Base-by-base conservation (phyloP, 75 land plant genomes). In the Sequoia sempervirens region DNA sequence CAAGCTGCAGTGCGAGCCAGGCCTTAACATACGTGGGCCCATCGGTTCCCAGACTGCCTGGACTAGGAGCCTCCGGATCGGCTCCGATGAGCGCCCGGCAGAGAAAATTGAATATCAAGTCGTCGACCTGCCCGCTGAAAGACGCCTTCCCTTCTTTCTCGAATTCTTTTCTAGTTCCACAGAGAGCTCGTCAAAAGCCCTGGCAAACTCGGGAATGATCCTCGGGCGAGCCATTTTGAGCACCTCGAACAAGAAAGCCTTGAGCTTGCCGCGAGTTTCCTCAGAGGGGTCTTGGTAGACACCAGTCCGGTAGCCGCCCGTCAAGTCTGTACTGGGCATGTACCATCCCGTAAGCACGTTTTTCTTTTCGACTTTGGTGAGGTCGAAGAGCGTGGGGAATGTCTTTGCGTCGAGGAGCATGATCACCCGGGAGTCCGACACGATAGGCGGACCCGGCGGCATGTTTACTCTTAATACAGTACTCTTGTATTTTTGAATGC, bases 331-430 rank as follows among this genome's bases (percentile, higher is more conserved):
- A 76, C 90, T 85, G 78, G 97, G 94, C 92, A 90, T 92, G 92
- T 80, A 95, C 9, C 89, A 87, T 13, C 96, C 97, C 28, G 92
- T 90, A 92, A 97, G 92, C 52, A 95, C 76, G 36, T 74, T 38
- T 2, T 4, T 14, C 88, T 96, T 96, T 68, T 93, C 95, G 32
- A 94, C 96, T 82, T 91, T 91, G 70, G 81, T 28, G 36, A 84
- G 64, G 89, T 95, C 98, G 85, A 95, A 96, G 53, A 96, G 92
- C 38, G 87, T 83, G n/a, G 96, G 98, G 84, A 96, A 96, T 85
- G 90, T 91, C 84, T 87, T 88, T 84, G 88, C 93, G 89, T 96
- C 98, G 43, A 95, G 92, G 38, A 96, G 85, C 76, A 86, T 89
- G 64, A 96, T 75, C 69, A 95, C 98, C 2, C 88, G 82, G 28